Percentiles rank a stretch among this genome's conserved stretches.
These are phyloP conservation scores for Solanum hybrid DNA, from an alignment of 305 asterid genomes.

Conservation along the genomic window DNA sequence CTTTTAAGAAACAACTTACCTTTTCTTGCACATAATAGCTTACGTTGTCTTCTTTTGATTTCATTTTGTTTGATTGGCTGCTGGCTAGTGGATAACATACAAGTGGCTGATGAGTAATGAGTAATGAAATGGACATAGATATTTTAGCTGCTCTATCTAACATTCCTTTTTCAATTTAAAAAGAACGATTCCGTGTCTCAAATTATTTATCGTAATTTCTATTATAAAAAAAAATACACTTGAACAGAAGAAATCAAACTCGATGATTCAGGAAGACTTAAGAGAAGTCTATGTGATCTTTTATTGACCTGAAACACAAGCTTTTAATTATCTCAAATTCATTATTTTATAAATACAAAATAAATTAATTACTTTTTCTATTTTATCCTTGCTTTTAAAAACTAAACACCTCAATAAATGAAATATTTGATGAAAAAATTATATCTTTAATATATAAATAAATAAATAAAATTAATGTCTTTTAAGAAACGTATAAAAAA, in stretches of 20 bases:
- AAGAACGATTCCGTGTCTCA: background rate
- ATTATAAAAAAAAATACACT: no score
- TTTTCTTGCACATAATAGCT: background rate
- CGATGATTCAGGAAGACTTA: no score
- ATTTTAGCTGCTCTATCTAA: background rate
- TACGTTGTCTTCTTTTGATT: background rate
- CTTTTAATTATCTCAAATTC: background rate
- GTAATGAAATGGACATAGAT: background rate
- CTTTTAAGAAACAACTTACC: background rate
- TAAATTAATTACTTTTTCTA: no score
- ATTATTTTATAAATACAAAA: no score
- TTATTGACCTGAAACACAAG: no score
- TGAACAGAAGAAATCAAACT: no score
- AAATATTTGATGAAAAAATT: no score
- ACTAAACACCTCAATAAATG: no score
- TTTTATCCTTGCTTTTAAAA: background rate
- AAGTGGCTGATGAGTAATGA: background rate
- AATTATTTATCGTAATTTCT: background rate
- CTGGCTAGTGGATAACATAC: background rate
- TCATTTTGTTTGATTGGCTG: background rate
- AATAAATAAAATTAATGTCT: no score
- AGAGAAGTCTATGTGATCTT: background rate
- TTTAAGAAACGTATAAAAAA: no score
- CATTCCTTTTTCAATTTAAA: background rate
- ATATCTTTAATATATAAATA: background rate